Base-by-base conservation (phyloP, 345 rosid species). In the Raphanus raphanistrum region DNA sequence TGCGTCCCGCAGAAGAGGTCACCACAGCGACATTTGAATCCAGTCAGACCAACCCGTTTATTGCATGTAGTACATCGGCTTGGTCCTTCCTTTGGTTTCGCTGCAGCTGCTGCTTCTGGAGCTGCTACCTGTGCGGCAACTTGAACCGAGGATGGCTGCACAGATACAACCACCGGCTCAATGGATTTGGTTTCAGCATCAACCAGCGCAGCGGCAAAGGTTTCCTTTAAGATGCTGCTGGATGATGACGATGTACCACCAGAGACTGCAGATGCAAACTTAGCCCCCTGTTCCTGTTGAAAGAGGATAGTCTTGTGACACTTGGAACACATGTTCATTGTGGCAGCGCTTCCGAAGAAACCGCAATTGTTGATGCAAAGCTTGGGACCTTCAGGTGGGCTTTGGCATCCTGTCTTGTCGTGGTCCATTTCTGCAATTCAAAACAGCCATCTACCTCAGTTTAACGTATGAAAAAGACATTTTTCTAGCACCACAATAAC, bases 321-420 rank as follows among this genome's bases (percentile, higher is more conserved):
- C 41, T 36, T 36, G 41, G 41, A 36, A 36, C 41, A 36, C 41
- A 36, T 36, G 10, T 36, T 36, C 41, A 36, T 36, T 36, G 41
- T 36, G 41, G 41, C 9, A 36, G 41, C 41, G 41, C 41, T 36
- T 36, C 41, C 41, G 41, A 36, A 36, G 41, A 36, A 36, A 36
- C 41, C 41, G 6, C 41, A 32, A 72, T 91, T 90, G 82, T 93
- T 93, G 60, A 86, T 33, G 77, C 98, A 93, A 38, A 90, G 82
- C 79, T 86, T 87, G 5, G 96, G 92, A 36, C 91, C 82, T 80
- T 93, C 97, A 0, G 92, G 98, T 62, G 93, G 88, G 76, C 93
- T 89, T 79, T 91, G 97, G 85, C 97, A 93, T 83, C 93, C 97
- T 73, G 98, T 93, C 86, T 93, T 91, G 74, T 93, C 91, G 45